phyloP scores from a whole-genome alignment of 1,284 basidiomycete species.

The Cryptococcus maquisensis region DNA sequence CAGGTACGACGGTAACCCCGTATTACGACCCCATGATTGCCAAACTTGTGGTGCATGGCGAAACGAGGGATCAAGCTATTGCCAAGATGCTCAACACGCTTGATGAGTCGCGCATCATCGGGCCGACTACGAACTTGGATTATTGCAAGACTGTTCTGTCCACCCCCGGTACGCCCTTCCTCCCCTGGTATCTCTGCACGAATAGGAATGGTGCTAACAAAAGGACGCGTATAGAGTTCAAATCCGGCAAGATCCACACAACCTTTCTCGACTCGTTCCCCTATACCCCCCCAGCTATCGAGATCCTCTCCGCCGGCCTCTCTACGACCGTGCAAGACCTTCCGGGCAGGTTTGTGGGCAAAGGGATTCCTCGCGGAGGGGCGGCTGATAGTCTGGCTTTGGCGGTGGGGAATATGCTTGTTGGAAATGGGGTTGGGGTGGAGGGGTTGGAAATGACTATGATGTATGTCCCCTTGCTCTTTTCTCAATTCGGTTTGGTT shows the following conservation, averaged over 20 bases:
- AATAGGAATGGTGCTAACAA: conserved; percentile 1
- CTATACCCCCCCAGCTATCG: conserved; percentile 50
- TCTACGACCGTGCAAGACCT: conserved; percentile 62
- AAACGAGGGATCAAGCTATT: conserved; percentile 19
- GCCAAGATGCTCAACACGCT: conserved; percentile 39
- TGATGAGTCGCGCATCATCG: conserved; percentile 49
- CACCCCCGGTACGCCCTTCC: conserved; percentile 46
- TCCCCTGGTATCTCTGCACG: no score
- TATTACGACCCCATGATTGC: conserved; percentile 57
- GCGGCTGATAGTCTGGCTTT: conserved; percentile 62
- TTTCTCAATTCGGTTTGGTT: not conserved
- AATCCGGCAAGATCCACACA: not conserved
- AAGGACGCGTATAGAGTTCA: not conserved
- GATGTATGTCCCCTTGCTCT: conserved; percentile 1
- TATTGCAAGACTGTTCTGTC: conserved; percentile 54
- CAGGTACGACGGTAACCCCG: conserved; percentile 53
- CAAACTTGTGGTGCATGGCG: conserved; percentile 27
- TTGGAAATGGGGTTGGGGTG: conserved; percentile 54
- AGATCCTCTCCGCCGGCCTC: conserved; percentile 57
- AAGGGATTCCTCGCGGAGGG: conserved; percentile 62
- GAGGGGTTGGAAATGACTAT: conserved; percentile 59
- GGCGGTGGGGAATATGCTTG: conserved; percentile 58
- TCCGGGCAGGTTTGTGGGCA: conserved; percentile 56
- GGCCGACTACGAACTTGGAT: conserved; percentile 58
- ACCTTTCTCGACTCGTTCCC: conserved; percentile 34